Conservation (phyloP, 352 stramenopile species). For the Phytophthora ramorum region DNA sequence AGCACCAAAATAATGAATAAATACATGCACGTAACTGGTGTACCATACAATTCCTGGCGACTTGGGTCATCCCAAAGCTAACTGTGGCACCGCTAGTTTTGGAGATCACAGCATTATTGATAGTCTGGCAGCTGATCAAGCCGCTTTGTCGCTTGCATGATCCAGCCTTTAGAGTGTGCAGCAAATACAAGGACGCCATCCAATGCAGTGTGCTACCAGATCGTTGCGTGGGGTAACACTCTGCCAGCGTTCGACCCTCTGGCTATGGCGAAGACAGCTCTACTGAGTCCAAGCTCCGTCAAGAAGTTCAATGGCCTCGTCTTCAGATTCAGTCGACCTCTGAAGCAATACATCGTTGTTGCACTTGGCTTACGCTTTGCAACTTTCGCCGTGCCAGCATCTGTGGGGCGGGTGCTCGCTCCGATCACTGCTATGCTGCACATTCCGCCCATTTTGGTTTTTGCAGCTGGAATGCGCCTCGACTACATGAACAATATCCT, state of each 20-base stretch:
- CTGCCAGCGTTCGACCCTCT: slow-evolving; percentile 15
- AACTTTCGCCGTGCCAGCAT: slow-evolving; percentile 7
- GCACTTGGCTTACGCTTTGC: slow-evolving; percentile 1
- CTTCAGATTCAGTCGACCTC: not conserved
- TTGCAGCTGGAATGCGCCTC: not conserved
- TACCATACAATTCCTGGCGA: not conserved
- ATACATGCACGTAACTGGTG: not conserved
- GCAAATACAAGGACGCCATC: not conserved
- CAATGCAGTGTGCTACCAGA: slow-evolving; percentile 5
- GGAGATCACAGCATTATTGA: not conserved
- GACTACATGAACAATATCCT: slow-evolving; percentile 19
- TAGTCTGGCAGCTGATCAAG: not conserved
- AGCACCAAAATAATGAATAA: too few species aligned
- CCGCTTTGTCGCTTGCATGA: not conserved
- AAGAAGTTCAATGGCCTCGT: slow-evolving; percentile 9
- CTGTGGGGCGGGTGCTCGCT: slow-evolving; percentile 4
- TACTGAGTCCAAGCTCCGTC: slow-evolving; percentile 4
- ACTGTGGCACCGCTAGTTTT: not conserved
- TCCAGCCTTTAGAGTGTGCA: not conserved
- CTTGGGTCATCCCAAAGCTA: not conserved
- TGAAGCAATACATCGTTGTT: not conserved
- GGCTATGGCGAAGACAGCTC: slow-evolving; percentile 6
- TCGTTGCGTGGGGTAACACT: slow-evolving; percentile 7
- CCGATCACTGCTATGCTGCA: slow-evolving; percentile 12
- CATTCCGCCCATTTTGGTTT: slow-evolving; percentile 3